These are phyloP conservation scores for Phytophthora pistaciae DNA, from an alignment of 352 stramenopile species.

Conservation along the genomic window DNA sequence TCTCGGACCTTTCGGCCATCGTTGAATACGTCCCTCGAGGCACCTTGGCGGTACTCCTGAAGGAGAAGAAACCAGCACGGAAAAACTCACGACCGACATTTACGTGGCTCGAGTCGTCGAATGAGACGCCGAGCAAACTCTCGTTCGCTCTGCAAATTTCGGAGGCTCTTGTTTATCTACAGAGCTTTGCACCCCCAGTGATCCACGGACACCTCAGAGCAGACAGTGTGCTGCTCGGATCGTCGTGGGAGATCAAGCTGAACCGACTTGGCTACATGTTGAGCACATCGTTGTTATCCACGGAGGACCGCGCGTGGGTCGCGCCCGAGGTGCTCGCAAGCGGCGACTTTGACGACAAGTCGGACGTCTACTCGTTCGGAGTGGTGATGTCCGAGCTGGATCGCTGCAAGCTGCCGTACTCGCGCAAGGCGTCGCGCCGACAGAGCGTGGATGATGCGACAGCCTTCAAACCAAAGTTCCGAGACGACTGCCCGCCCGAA, in stretches of 20 bases:
- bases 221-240: slow-evolving; percentile 68
- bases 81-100: slow-evolving; percentile 33
- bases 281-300: slow-evolving; percentile 37
- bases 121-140: slow-evolving; percentile 43
- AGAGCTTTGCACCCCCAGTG: slow-evolving; percentile 70
- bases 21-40: slow-evolving; percentile 69
- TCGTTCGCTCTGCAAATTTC: slow-evolving; percentile 67
- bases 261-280: slow-evolving; percentile 63
- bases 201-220: slow-evolving; percentile 68
- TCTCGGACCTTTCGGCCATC: slow-evolving; percentile 63
- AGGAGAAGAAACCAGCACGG: slow-evolving; percentile 47
- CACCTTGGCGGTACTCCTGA: slow-evolving; percentile 38
- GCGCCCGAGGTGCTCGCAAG: slow-evolving; percentile 70
- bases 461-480: slow-evolving; percentile 49
- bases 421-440: slow-evolving; percentile 23
- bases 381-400: slow-evolving; percentile 78
- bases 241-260: slow-evolving; percentile 62
- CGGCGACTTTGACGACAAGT: slow-evolving; percentile 65
- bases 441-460: slow-evolving; percentile 23
- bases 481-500: slow-evolving; percentile 48
- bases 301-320: slow-evolving; percentile 47
- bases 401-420: slow-evolving; percentile 51
- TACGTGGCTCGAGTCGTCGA: slow-evolving; percentile 42
- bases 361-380: slow-evolving; percentile 78
- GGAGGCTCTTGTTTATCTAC: slow-evolving; percentile 69